phyloP scores from a whole-genome alignment of 176 grass and related monocot species.

The Elymus sibiricus region DNA sequence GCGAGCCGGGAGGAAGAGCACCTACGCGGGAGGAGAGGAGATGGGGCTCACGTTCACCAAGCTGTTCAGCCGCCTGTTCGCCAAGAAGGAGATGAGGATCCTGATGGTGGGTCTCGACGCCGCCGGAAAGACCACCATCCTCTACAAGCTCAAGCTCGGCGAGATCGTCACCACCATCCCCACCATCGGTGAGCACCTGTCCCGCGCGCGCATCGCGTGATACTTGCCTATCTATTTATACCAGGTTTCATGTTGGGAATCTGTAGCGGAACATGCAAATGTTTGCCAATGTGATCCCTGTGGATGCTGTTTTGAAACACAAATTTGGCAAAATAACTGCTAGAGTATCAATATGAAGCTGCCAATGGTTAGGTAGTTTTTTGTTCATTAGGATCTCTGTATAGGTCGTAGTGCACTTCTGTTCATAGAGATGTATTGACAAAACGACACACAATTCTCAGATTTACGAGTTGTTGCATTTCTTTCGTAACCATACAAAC shows the following conservation, averaged over 20 bases:
- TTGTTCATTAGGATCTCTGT: not conserved
- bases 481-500: not conserved
- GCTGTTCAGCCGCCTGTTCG: conserved; percentile 74
- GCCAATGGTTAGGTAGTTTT: not conserved
- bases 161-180: conserved; percentile 86
- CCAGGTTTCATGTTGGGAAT: not conserved
- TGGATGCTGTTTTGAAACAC: not conserved
- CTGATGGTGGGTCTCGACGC: conserved; percentile 76
- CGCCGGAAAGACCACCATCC: conserved; percentile 77
- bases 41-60: conserved; percentile 84
- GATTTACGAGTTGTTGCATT: not conserved
- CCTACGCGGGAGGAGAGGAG: conserved; percentile 3
- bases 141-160: conserved; percentile 81
- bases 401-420: not conserved
- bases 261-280: not conserved
- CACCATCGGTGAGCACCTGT: conserved; percentile 46
- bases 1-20: not conserved
- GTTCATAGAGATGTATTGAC: not conserved
- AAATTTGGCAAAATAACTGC: not conserved
- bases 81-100: conserved; percentile 87
- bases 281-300: not conserved
- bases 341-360: not conserved
- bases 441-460: not conserved
- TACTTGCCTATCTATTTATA: not conserved
- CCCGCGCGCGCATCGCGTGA: not conserved